A percentile compares a stretch with the other conserved stretches of the same genome.
Conservation (phyloP, 306 rosid genomes). For the Vachellia pachyceras region DNA sequence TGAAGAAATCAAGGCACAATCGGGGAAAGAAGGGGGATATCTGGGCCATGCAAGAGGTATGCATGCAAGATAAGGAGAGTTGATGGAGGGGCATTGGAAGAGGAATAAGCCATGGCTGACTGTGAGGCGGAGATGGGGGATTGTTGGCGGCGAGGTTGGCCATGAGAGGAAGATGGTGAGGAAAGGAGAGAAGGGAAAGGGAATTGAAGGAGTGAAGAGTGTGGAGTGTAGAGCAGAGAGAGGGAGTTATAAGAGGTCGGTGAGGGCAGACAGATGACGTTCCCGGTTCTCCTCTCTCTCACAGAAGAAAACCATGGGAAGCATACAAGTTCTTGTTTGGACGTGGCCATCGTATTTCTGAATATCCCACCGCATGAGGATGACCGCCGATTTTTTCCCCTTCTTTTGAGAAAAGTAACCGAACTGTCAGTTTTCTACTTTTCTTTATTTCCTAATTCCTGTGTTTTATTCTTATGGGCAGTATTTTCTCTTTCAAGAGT, state of each 20-base stretch:
- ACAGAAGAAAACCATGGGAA: not conserved
- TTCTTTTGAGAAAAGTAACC: not conserved
- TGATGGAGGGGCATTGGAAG: not conserved
- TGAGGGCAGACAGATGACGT: not conserved
- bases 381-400: not conserved
- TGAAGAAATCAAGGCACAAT: not conserved
- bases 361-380: not conserved
- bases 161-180: not conserved
- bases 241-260: not conserved
- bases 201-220: not conserved
- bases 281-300: not conserved
- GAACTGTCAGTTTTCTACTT: not conserved
- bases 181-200: not conserved
- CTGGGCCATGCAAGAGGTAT: not conserved
- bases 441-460: not conserved
- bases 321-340: not conserved
- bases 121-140: not conserved
- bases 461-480: not conserved
- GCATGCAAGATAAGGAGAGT: not conserved
- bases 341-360: not conserved
- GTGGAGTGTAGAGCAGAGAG: not conserved
- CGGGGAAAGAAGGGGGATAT: constrained; percentile 4
- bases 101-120: not conserved
- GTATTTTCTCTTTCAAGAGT: not conserved
- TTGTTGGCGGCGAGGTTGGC: not conserved